A percentile compares a stretch with the other conserved stretches of the same genome.
Conservation (phyloP, 108 stramenopile species). For the Schizochytrium sp. region DNA sequence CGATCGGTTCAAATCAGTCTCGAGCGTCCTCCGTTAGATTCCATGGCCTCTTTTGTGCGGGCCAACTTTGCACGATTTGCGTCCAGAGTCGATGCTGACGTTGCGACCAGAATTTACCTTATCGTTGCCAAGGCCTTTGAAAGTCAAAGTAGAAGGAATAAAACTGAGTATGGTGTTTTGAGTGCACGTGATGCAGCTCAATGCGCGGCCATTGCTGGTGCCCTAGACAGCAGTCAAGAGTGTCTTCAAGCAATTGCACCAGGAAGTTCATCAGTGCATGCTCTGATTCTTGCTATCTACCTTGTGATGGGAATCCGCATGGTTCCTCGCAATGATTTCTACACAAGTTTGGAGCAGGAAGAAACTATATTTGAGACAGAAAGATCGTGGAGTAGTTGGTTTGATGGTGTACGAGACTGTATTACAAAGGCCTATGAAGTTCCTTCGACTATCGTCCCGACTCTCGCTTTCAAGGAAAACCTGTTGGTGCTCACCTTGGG, state of each 20-base stretch:
- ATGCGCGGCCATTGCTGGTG: slow-evolving; percentile 54
- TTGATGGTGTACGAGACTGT: background rate
- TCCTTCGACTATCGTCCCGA: background rate
- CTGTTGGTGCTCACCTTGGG: slow-evolving; percentile 25
- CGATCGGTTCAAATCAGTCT: slow-evolving; percentile 28
- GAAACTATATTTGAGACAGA: background rate
- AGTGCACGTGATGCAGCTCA: slow-evolving; percentile 45
- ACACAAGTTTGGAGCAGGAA: background rate
- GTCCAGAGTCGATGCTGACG: background rate
- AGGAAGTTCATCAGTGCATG: background rate
- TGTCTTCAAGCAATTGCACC: background rate
- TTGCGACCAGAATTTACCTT: background rate
- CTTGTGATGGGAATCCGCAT: slow-evolving; percentile 39
- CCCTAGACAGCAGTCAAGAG: background rate
- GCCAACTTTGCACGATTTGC: slow-evolving; percentile 57
- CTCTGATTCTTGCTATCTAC: slow-evolving; percentile 36
- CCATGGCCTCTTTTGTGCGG: slow-evolving; percentile 35
- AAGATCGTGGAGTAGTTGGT: background rate
- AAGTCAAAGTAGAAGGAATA: background rate
- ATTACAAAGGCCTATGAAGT: slow-evolving; percentile 46
- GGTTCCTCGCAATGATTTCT: slow-evolving; percentile 54
- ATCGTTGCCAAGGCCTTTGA: background rate
- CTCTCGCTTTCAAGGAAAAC: slow-evolving; percentile 35
- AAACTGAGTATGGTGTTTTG: slow-evolving; percentile 50
- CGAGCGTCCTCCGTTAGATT: slow-evolving; percentile 13